Percentiles rank a stretch among this genome's conserved stretches.
phyloP scores from a whole-genome alignment of 2,329 filamentous ascomycete genomes.

The Penicillium sp. region DNA sequence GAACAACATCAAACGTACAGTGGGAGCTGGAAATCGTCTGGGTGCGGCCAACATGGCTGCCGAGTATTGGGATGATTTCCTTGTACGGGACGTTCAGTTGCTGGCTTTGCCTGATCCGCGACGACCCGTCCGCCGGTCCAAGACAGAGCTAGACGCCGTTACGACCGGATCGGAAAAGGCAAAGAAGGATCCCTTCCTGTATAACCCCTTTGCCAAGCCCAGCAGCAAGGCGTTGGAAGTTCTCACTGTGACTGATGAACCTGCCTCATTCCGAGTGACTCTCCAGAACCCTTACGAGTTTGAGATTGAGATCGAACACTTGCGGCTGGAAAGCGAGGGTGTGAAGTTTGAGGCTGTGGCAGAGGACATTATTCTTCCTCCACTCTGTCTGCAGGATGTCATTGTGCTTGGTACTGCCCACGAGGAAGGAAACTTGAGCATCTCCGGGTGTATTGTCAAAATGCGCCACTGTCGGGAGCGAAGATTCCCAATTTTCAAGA shows the following conservation, averaged over 20 bases:
- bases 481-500: conserved; percentile 80
- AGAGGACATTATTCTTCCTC: conserved; percentile 73
- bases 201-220: conserved; percentile 86
- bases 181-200: conserved; percentile 81
- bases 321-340: conserved; percentile 76
- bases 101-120: conserved; percentile 66
- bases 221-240: conserved; percentile 63
- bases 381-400: conserved; percentile 81
- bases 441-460: conserved; percentile 80
- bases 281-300: conserved; percentile 95
- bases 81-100: conserved; percentile 78
- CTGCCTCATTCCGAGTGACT: conserved; percentile 77
- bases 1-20: conserved; percentile 84
- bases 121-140: conserved; percentile 69
- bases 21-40: conserved; percentile 75
- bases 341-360: conserved; percentile 71
- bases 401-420: conserved; percentile 72
- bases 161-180: conserved; percentile 48
- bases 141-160: conserved; percentile 56
- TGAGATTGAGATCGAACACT: conserved; percentile 84
- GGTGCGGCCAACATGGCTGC: conserved; percentile 73
- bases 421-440: conserved; percentile 69
- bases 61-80: conserved; percentile 96
- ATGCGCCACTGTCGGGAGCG: conserved; percentile 82
- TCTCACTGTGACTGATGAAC: conserved; percentile 78